phyloP scores from a whole-genome alignment of 768 basidiomycete species.

The Hemileccinum impolitum region DNA sequence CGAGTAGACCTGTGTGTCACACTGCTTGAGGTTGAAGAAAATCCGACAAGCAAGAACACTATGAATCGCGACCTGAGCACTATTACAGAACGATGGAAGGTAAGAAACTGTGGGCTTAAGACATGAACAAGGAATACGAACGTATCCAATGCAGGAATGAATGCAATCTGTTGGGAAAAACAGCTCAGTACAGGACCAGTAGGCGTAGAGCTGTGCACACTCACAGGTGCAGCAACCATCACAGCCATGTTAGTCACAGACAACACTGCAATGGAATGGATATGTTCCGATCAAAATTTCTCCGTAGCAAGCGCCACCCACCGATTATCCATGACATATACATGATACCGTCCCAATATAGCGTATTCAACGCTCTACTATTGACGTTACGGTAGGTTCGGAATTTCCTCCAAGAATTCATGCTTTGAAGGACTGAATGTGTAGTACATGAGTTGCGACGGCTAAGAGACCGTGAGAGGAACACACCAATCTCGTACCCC shows the following conservation, averaged over 20 bases:
- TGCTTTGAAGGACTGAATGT: conserved; percentile 21
- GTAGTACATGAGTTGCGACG: not conserved
- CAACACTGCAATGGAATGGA: conserved; percentile 4
- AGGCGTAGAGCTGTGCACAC: not conserved
- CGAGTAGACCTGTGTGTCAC: conserved; percentile 1
- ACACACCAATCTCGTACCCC: conserved; percentile 23
- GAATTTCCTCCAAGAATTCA: conserved; percentile 25
- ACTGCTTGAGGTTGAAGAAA: conserved; percentile 26
- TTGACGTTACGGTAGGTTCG: conserved; percentile 16
- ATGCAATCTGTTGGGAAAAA: conserved; percentile 8
- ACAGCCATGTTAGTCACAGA: conserved; percentile 14
- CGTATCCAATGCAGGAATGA: conserved; percentile 21
- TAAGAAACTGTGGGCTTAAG: conserved; percentile 3
- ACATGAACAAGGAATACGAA: conserved; percentile 5
- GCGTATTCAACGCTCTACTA: conserved; percentile 18
- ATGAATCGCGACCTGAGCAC: conserved; percentile 28
- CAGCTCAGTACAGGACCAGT: not conserved
- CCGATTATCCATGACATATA: conserved; percentile 25
- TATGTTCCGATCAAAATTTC: not conserved
- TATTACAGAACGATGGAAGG: not conserved
- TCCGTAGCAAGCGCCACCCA: not conserved
- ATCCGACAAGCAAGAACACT: conserved; percentile 26
- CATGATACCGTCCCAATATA: conserved; percentile 28
- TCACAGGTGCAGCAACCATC: conserved; percentile 20
- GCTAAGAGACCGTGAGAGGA: not conserved